phyloP scores from a whole-genome alignment of 345 rosid species.

The Camelina neglecta region DNA sequence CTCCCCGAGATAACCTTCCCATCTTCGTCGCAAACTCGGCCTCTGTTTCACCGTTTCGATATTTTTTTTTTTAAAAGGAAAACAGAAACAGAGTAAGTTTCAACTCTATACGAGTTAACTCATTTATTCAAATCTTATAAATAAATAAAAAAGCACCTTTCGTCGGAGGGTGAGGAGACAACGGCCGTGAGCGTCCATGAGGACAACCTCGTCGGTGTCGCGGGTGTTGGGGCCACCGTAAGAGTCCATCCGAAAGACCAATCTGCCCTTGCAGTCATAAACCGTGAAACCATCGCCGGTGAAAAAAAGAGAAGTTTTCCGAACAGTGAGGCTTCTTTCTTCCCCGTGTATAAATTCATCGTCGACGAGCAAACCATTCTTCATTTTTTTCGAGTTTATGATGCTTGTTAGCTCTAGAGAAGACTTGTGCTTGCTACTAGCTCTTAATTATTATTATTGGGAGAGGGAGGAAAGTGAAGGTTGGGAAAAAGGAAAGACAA shows the following conservation, averaged over 20 bases:
- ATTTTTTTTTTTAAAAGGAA: too few species aligned
- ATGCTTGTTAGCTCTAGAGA: constrained; percentile 2
- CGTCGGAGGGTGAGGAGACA: constrained; percentile 87
- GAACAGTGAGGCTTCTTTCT: constrained; percentile 71
- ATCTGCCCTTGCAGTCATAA: constrained; percentile 67
- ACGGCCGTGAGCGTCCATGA: constrained; percentile 85
- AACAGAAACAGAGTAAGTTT: constrained; percentile 18
- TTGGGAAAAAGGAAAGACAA: constrained; percentile 34
- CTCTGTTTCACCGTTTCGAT: constrained; percentile 47
- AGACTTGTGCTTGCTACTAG: background rate
- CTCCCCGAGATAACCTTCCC: constrained; percentile 73
- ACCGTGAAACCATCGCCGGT: constrained; percentile 89
- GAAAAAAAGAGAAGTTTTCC: constrained; percentile 86
- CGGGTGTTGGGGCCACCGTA: constrained; percentile 85
- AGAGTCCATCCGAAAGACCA: constrained; percentile 86
- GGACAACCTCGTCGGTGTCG: constrained; percentile 70
- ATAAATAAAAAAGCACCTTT: constrained; percentile 52
- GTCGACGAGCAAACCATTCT: constrained; percentile 56
- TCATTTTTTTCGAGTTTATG: constrained; percentile 33
- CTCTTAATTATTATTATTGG: background rate
- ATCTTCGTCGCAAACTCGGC: constrained; percentile 70
- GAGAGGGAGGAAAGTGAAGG: constrained; percentile 10
- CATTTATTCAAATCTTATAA: background rate
- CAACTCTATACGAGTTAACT: background rate
- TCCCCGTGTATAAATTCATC: constrained; percentile 52